Conservation (phyloP, 257 asterid species). For the Gynochthodes officinalis region DNA sequence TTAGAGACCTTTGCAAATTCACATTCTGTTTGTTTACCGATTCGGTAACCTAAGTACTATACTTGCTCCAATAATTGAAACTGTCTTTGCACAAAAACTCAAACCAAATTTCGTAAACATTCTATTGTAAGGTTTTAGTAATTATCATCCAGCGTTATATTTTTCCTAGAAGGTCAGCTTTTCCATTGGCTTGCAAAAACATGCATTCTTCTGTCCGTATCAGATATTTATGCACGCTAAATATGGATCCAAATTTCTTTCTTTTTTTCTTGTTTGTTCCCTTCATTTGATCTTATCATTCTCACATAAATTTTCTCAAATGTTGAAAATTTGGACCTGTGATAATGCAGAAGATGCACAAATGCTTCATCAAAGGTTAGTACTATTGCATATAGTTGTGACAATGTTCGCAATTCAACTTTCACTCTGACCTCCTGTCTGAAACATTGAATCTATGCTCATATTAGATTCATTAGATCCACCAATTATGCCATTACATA, state of each 20-base stretch:
- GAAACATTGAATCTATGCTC: neutral
- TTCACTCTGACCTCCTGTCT: neutral
- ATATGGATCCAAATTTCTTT: too few species aligned
- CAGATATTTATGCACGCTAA: too few species aligned
- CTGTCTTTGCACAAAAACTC: neutral
- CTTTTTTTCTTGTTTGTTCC: neutral
- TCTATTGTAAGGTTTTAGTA: neutral
- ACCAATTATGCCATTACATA: neutral
- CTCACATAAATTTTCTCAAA: neutral
- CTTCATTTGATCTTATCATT: neutral
- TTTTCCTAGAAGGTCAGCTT: neutral
- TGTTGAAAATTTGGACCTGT: too few species aligned
- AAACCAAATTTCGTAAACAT: neutral
- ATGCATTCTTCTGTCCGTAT: neutral
- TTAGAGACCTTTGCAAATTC: neutral
- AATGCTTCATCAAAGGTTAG: neutral
- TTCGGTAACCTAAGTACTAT: neutral
- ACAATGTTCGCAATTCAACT: neutral
- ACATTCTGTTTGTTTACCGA: neutral
- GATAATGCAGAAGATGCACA: neutral
- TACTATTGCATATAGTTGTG: neutral
- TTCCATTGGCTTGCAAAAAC: neutral
- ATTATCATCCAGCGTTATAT: neutral
- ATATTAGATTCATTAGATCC: neutral
- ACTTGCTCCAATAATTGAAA: too few species aligned